Base-by-base conservation (phyloP, 2,329 filamentous ascomycete genomes). In the Arthroderma sp. region DNA sequence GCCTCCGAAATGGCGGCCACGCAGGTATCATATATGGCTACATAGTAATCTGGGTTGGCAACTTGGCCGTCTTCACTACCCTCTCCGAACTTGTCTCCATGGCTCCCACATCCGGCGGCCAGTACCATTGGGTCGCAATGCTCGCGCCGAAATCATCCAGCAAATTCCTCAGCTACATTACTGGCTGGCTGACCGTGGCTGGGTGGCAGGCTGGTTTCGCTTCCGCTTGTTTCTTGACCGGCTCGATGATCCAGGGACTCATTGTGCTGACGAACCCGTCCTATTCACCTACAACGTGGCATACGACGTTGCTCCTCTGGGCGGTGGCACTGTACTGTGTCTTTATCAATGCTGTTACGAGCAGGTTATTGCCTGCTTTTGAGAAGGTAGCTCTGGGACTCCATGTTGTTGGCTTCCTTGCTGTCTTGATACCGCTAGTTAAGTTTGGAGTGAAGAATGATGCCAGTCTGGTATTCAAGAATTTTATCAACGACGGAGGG, bases 381-480 rank as follows among this genome's bases (percentile, higher is more conserved):
- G 79, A 82, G 63, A 74, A 73, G 0, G 53, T 77, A 4, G 73
- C 80, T 52, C 66, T 82, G 23, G 70, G 76, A 38, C 62, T 81
- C 6, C 79, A 81, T 41, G 64, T 76, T 4, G 60, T 70, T 15
- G 75, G 74, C 3, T 78, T 77, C 56, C 66, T 77, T 38, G 70
- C 68, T 1, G 68, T 75, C 3, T 61, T 78, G 15, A 69, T 71
- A 25, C 63, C 66, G 1, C 59, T 74, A 44, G 69, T 71, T 63
- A 66, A 60, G 11, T 64, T 71, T 57, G 65, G 64, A 2, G 61
- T 59, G 2, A 61, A 65, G 31, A 65, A 59, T 13, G 57, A 66
- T 8, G 62, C 62, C 6, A 57, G 61, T 1, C 56, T 62, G 15
- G 68, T 72, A 8, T 73, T 70, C 62, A 67, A 71, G n/a, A 64